phyloP scores from a whole-genome alignment of 495 filamentous ascomycete genomes.

The Penicillium mononematosum region DNA sequence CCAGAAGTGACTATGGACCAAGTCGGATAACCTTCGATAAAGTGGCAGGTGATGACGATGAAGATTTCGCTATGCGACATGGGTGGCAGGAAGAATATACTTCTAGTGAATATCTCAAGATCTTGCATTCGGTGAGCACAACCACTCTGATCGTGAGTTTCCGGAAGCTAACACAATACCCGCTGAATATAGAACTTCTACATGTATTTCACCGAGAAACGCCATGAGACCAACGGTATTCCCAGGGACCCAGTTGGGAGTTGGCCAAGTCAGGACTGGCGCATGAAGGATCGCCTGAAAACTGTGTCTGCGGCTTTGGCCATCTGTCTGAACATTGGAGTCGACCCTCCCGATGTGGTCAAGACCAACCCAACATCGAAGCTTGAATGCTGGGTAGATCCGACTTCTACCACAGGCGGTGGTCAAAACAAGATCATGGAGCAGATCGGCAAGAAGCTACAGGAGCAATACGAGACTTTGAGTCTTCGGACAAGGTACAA shows the following conservation, averaged over 20 bases:
- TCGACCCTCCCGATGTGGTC: conserved; percentile 93
- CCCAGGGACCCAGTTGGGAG: conserved; percentile 63
- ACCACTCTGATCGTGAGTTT: neutral
- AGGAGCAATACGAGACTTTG: conserved; percentile 92
- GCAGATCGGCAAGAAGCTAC: conserved; percentile 90
- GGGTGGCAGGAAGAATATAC: conserved; percentile 63
- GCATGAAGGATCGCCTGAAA: conserved; percentile 93
- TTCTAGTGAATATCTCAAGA: conserved; percentile 55
- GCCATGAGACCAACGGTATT: conserved; percentile 93
- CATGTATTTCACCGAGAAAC: conserved; percentile 98
- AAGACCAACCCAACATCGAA: conserved; percentile 91
- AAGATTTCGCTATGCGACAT: conserved; percentile 58
- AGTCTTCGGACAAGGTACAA: conserved; percentile 94
- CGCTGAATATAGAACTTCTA: conserved; percentile 61
- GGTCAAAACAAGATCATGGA: conserved; percentile 84
- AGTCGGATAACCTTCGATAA: conserved; percentile 38
- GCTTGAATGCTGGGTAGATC: conserved; percentile 96
- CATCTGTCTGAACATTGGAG: conserved; percentile 94
- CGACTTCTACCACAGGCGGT: conserved; percentile 62
- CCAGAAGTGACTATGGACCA: conserved; percentile 69
- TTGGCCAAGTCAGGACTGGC: conserved; percentile 82
- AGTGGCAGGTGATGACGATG: conserved; percentile 40
- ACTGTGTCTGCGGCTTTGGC: conserved; percentile 93
- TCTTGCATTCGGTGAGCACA: conserved; percentile 55
- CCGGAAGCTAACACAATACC: conserved; percentile 15